A percentile compares a stretch with the other conserved stretches of the same genome.
phyloP scores from a whole-genome alignment of 2,329 filamentous ascomycete species.

The Aspergillus pseudoviridinutans region DNA sequence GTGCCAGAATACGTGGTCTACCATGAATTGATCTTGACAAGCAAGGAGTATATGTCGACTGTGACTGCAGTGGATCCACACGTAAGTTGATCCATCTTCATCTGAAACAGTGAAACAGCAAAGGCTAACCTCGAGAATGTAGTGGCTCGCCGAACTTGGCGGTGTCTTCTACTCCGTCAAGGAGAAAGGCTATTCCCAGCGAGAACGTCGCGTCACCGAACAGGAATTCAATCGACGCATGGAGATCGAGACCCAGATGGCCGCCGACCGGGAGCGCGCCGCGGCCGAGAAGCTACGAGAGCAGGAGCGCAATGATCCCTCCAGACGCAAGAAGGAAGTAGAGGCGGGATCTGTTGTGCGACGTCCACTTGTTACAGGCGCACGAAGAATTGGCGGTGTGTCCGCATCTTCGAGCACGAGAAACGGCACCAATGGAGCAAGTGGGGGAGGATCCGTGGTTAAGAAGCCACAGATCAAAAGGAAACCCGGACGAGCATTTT shows the following conservation, averaged over 20 bases:
- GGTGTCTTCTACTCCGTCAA: constrained; percentile 97
- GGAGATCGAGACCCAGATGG: constrained; percentile 92
- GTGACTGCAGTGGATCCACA: constrained; percentile 95
- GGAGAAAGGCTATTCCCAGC: constrained; percentile 89
- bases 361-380: constrained; percentile 25
- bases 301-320: constrained; percentile 31
- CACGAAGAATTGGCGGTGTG: constrained; percentile 27
- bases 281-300: constrained; percentile 39
- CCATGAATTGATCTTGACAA: constrained; percentile 94
- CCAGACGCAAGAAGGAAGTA: constrained; percentile 32
- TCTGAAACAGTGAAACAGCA: not conserved
- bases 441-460: constrained; percentile 34
- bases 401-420: constrained; percentile 22
- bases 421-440: constrained; percentile 16
- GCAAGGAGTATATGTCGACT: constrained; percentile 96
- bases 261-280: constrained; percentile 68
- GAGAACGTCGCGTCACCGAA: constrained; percentile 82
- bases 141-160: constrained; percentile 91
- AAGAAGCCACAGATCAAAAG: constrained; percentile 35
- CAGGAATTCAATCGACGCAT: constrained; percentile 88
- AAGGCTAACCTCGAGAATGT: constrained; percentile 1
- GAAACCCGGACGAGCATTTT: constrained; percentile 34
- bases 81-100: constrained; percentile 30
- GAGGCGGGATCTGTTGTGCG: constrained; percentile 36
- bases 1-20: constrained; percentile 97